Evolutionary conservation across 169 alveolate species (phyloP).

Genomic region (Eimeria falciformis): DNA sequence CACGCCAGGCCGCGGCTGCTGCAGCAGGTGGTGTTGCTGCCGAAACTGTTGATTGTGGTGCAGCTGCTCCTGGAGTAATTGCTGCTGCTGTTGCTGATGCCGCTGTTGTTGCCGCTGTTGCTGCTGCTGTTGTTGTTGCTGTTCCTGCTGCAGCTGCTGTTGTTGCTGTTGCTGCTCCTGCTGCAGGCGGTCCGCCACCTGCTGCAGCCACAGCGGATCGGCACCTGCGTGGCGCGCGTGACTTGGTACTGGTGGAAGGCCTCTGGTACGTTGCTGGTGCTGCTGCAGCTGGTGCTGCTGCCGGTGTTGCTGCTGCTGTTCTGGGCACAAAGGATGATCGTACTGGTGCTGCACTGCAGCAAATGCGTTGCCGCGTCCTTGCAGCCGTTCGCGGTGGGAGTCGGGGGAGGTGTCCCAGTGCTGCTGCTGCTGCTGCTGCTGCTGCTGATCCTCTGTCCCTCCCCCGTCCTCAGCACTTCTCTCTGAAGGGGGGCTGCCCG

Average conservation of each 20-base stretch:
- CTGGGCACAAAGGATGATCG: not conserved
- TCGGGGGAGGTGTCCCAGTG: no score
- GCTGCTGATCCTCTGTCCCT: not conserved
- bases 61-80: no score
- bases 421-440: slow-evolving; percentile 24
- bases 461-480: not conserved
- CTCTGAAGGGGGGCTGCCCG: not conserved
- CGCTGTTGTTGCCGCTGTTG: not conserved
- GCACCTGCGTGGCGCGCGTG: not conserved
- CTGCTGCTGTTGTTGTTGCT: not conserved
- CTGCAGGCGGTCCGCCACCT: slow-evolving; percentile 10
- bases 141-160: not conserved
- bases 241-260: not conserved
- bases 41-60: not conserved
- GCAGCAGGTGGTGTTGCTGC: not conserved
- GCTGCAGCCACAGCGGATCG: not conserved
- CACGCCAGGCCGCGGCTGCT: not conserved
- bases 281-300: not conserved
- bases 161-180: not conserved
- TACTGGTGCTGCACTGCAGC: not conserved
- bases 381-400: no score
- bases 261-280: not conserved
- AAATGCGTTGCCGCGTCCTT: no score
- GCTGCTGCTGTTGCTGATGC: not conserved
- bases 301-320: not conserved